Conservation (phyloP, 371 early-diverging fungal genomes). For the Mortierella sp. region DNA sequence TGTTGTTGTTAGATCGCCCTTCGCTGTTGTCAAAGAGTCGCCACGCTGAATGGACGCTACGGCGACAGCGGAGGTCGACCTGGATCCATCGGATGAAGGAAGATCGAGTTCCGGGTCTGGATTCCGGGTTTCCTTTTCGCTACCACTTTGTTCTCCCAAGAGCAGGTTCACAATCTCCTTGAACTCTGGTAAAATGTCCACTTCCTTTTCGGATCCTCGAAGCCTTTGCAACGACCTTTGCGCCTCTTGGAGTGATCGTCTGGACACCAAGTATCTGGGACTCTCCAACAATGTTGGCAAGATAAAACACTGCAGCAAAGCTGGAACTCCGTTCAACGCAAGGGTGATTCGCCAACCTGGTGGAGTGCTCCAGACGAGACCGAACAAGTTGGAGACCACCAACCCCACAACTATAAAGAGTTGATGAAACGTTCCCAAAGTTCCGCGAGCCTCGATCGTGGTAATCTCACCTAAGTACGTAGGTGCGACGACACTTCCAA, state of each 20-base stretch:
- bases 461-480: conserved; percentile 87
- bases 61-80: too few species aligned
- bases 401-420: conserved; percentile 84
- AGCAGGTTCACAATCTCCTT: conserved; percentile 64
- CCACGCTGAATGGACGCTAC: conserved; percentile 4
- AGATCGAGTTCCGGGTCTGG: not conserved
- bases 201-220: conserved; percentile 63
- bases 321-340: conserved; percentile 70
- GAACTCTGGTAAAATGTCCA: conserved; percentile 61
- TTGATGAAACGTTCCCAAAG: conserved; percentile 78
- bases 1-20: not conserved
- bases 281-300: conserved; percentile 81
- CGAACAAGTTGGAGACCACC: conserved; percentile 69
- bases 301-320: conserved; percentile 73
- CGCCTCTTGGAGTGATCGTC: conserved; percentile 69
- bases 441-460: conserved; percentile 78
- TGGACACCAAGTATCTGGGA: conserved; percentile 75
- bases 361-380: conserved; percentile 65
- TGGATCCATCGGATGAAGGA: too few species aligned
- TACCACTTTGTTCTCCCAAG: conserved; percentile 30
- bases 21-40: conserved; percentile 11
- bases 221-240: conserved; percentile 64
- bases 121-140: not conserved
- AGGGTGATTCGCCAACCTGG: conserved; percentile 78
- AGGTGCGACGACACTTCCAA: conserved; percentile 81